Evolutionary conservation across 495 filamentous ascomycete species (phyloP), one percentile per base, ranked within the genome.

Genomic region (Neurospora cerealis): DNA sequence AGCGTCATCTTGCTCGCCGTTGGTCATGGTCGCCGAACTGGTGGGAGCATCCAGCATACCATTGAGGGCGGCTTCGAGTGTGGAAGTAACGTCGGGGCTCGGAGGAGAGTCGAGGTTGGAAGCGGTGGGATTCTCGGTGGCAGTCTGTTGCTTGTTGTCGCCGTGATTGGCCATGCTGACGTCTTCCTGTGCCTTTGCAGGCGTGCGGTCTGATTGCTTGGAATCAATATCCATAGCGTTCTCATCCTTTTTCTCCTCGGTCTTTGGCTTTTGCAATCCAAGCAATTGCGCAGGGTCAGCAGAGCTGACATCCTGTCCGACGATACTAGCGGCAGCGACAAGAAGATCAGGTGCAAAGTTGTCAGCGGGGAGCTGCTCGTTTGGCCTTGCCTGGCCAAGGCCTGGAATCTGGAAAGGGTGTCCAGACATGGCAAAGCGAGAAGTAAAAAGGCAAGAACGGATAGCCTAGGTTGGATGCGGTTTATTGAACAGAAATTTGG

Each of bases 1-100:
- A 19, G 44, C 70, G 32, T 76, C 46, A 17, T 73, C 72, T 62
- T 75, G 74, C 42, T 76, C 74, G 2, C 38, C 44, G 17, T 74
- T 32, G 36, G 71, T 10, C 11, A 75, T 69, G 74, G 71, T 71
- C 70, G 75, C 37, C 69, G 73, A 21, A 41, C 42, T 39, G 79
- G 62, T 24, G 28, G 54, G 28, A 8, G 28, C 54, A 36, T 66
- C 28, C 28, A 81, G 77, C 70, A 85, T 74, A 62, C 83, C 82
- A 44, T 82, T 81, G 17, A 86, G 80, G 3, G 86, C 78, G 19
- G 85, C 85, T 71, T 86, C 86, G 8, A 87, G 76, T 21, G 81
- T 85, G 66, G 79, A 78, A 1, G 85, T 86, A 37, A 87, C 74
- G 19, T 77, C 79, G 3, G 81, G 80, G 54, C 78, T 81, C 19